phyloP scores from a whole-genome alignment of 805 yeast species.

The Candida nitratophila region DNA sequence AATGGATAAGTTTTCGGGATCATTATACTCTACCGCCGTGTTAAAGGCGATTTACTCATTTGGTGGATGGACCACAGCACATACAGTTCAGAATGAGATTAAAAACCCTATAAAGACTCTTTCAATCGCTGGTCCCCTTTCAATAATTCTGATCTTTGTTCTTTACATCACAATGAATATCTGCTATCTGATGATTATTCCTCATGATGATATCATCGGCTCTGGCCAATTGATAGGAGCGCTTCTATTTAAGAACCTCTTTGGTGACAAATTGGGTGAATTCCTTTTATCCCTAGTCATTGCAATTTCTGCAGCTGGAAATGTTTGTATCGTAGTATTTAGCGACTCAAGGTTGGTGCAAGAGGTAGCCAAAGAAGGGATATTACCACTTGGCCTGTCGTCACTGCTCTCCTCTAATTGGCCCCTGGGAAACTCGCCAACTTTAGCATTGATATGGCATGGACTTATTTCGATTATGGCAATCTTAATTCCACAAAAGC shows the following conservation, averaged over 20 bases:
- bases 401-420: conserved; percentile 36
- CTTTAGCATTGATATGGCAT: conserved; percentile 29
- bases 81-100: conserved; percentile 41
- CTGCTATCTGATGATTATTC: conserved; percentile 38
- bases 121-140: conserved; percentile 37
- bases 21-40: conserved; percentile 35
- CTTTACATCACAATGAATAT: conserved; percentile 35
- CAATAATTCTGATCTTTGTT: conserved; percentile 29
- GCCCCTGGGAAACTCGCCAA: conserved; percentile 38
- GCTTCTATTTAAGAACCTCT: conserved; percentile 34
- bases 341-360: conserved; percentile 40
- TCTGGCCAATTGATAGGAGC: conserved; percentile 40
- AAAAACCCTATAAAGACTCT: conserved; percentile 38
- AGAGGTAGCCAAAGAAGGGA: conserved; percentile 43
- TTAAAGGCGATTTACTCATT: conserved; percentile 40
- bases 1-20: conserved; percentile 21
- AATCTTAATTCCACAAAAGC: conserved; percentile 12
- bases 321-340: conserved; percentile 40
- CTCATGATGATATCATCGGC: conserved; percentile 32
- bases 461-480: conserved; percentile 14
- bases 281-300: conserved; percentile 34
- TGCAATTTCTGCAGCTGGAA: conserved; percentile 43
- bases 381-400: conserved; percentile 32
- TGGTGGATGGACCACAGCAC: conserved; percentile 44
- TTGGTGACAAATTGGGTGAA: conserved; percentile 34